Base-by-base conservation (phyloP, 305 asterid species). In the Rubia peregrina region DNA sequence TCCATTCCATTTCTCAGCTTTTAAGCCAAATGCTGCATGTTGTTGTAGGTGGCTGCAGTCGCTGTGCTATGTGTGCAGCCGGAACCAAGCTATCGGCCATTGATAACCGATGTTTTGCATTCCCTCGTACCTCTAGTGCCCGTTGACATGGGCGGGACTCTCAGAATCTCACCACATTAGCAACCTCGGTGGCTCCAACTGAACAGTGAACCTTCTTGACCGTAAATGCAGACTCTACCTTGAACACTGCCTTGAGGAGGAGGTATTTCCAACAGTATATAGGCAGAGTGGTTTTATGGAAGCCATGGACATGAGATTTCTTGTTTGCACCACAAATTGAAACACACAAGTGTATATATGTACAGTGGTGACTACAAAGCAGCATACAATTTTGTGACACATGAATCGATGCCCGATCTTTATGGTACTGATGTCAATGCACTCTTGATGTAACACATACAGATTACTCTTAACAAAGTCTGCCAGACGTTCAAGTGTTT, bases 21-120 rank as follows among this genome's bases (percentile, higher is more conserved):
- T 16, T 21, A 56, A 56, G 9, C 19, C n/a, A 59, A 38, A 56
- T 48, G 26, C 26, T 33, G n/a, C 43, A 21, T 9, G 0, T 56
- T 1, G 14, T 70, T 70, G 77, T 61, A 89, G 96, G 94, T 86
- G 38, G 96, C 94, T 72, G 96, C 94, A 41, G 91, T 89, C 70
- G 89, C 94, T 8, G 87, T 90, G 74, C 80, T 90, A 6, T 90
- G 95, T 41, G 77, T 90, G 61, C 96, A 90, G 80, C 85, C 89
- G n/a, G 96, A 90, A 76, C 89, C 95, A 21, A 88, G 93, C 79
- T 90, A 90, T 73, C 87, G 96, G 0, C 96, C 96, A 16, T 77
- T 90, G 74, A 86, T 90, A 78, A 80, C 91, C 26, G 96, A 90
- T 65, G 87, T 90, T 43, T 77, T 90, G 72, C 91, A 88, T 75